A percentile compares a stretch with the other conserved stretches of the same genome.
phyloP scores from a whole-genome alignment of 2,329 filamentous ascomycete species.

The Aspergillus tamarii region DNA sequence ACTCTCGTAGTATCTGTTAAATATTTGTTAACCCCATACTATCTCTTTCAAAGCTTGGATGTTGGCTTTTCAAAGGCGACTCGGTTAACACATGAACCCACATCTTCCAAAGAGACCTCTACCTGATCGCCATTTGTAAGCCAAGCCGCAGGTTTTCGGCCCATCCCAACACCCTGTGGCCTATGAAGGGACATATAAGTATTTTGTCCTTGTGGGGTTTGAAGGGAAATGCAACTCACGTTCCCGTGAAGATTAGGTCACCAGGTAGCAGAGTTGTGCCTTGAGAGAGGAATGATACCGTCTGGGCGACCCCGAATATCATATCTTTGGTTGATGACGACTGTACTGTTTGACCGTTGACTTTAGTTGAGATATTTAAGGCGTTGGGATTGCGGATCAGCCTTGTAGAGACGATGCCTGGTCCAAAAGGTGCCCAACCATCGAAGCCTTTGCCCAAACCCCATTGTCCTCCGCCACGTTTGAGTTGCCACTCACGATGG shows the following conservation, averaged over 20 bases:
- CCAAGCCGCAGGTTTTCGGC: conserved; percentile 67
- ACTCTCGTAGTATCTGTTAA: neutral
- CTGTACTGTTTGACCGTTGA: conserved; percentile 56
- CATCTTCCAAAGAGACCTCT: conserved; percentile 67
- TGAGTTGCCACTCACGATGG: conserved; percentile 75
- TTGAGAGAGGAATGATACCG: conserved; percentile 52
- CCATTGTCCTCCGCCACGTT: conserved; percentile 71
- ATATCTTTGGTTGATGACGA: conserved; percentile 53
- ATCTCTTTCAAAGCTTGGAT: conserved; percentile 37
- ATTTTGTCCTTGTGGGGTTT: neutral
- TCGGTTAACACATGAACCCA: conserved; percentile 59
- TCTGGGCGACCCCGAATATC: conserved; percentile 51
- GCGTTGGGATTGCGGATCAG: conserved; percentile 49
- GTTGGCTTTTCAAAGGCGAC: conserved; percentile 46
- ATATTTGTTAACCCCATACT: neutral
- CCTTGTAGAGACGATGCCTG: conserved; percentile 65
- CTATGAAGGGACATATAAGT: conserved; percentile 36
- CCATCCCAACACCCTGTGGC: conserved; percentile 72
- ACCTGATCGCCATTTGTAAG: conserved; percentile 71
- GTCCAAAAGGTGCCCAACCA: conserved; percentile 74
- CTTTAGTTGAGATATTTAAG: conserved; percentile 48
- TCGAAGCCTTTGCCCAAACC: conserved; percentile 74
- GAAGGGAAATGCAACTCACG: conserved; percentile 37
- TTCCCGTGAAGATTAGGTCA: conserved; percentile 49
- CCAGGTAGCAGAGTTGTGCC: conserved; percentile 46